phyloP scores from a whole-genome alignment of 208 protist genomes.

The Leishmania lainsoni region DNA sequence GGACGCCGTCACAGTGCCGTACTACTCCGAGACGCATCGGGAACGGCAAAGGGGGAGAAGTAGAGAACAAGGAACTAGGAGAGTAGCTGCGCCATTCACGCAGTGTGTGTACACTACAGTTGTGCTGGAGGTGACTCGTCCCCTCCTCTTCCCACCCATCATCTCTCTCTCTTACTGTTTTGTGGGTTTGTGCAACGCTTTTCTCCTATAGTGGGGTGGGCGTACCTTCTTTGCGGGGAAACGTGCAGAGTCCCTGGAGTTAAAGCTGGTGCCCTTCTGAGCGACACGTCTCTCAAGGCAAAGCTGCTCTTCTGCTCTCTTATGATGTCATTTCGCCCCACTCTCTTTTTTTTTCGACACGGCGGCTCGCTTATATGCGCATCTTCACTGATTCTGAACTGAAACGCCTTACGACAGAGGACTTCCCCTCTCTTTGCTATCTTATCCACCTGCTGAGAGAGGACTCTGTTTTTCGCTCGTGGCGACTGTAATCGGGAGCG shows the following conservation, averaged over 20 bases:
- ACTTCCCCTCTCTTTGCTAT: not conserved
- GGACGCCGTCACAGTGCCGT: conserved; percentile 15
- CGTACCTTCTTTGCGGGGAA: not conserved
- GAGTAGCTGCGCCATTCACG: not conserved
- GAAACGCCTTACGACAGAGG: not conserved
- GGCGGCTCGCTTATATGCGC: not conserved
- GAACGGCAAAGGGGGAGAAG: not conserved
- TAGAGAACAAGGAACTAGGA: not conserved
- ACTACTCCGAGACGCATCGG: conserved; percentile 2
- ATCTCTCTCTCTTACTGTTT: not conserved
- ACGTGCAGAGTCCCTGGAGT: not conserved
- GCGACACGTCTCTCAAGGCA: not conserved
- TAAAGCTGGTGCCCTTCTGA: not conserved
- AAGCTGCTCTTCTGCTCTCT: not conserved
- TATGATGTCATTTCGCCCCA: not conserved
- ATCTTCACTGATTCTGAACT: not conserved
- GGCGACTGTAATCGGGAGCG: not conserved
- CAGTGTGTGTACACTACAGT: not conserved
- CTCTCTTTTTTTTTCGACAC: not conserved
- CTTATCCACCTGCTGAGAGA: not conserved
- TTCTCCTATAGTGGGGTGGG: not conserved
- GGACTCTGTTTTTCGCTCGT: not conserved
- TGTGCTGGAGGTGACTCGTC: not conserved
- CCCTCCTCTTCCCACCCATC: no score
- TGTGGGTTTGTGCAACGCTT: not conserved